Evolutionary conservation across 176 grass and related monocot genomes (phyloP), one percentile per base, ranked within the genome.

Genomic region (Phoenix dactylifera): DNA sequence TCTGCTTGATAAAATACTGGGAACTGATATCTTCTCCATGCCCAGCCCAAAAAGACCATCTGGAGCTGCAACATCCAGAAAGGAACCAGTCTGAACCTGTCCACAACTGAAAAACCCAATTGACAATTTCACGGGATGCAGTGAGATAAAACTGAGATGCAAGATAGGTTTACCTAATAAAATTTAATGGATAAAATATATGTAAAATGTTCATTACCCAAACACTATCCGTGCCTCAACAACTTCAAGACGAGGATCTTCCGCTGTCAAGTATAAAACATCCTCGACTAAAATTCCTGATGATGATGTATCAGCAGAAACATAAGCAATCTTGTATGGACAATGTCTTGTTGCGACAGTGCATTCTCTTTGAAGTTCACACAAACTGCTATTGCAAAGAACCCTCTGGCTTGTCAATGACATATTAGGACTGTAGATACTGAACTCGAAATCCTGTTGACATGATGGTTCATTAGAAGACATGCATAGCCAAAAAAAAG

Each of bases 31-130:
- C 53, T 80, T 79, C 48, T 83, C 72, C 52, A 85, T 78, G 3
- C 75, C 78, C 68, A 95, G 82, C 68, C 89, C 89, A 17, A 95
- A 77, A 48, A 95, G 85, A 15, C 89, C 89, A 15, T 95, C 77
- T 49, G 89, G 85, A 68, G 85, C 85, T 71, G 85, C 89, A 61
- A 60, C 66, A 55, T 75, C 63, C 18, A 89, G 76, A 77, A 95
- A 85, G 39, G 78, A 77, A 20, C 89, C 89, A 2, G 85, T 95
- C 74, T 95, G 89, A 62, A 68, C 67, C 78, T 80, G 68, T 55
- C 89, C 89, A 17, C 89, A 95, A 19, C 89, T 95, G 65, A 3
- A 72, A 64, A 28, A 73, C 24, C 26, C 54, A 55, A 50, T 62
- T 39, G 29, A 30, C 49, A 26, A 66, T 16, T 26, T 7, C 24